Evolutionary conservation across 2,329 filamentous ascomycete species (phyloP), one percentile per base, ranked within the genome.

Genomic region (Nemania diffusa): DNA sequence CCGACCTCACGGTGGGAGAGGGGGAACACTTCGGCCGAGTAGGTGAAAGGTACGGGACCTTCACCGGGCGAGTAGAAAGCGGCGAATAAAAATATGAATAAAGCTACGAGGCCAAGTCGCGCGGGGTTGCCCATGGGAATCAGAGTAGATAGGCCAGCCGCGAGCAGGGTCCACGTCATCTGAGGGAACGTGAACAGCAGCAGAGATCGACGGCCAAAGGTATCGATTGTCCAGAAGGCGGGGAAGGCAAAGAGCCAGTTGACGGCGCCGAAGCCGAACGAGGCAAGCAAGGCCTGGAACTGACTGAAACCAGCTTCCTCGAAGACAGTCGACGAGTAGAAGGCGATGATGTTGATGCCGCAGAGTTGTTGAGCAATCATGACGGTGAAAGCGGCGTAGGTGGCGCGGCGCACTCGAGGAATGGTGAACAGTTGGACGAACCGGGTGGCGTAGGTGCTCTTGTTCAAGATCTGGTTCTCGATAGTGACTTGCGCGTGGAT

Each of bases 291-390:
- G 2, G 91, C 88, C 37, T 85, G 79, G 53, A 85, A 85, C 1
- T 83, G 78, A 48, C 67, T 78, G 40, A 88, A 87, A 4, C 89
- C 89, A 1, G 90, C 85, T 0, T 90, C 77, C 34, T 78, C 73
- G 73, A 90, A 90, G 17, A 90, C 82, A 5, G 88, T 90, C 0
- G 88, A 89, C 0, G 88, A 91, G 78, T 94, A 93, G 78, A 93
- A 93, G 0, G 91, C 89, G 62, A 93, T 91, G 64, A 93, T 91
- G 75, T 92, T 92, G 78, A 91, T 85, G 58, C 79, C 87, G 72
- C 89, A 91, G 85, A 91, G 89, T 77, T 92, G 89, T 78, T 92
- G 90, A 0, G 88, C 89, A 73, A 92, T 89, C 93, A 97, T 97
- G 71, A 95, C 92, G 1, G 89, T 88, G 70, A 90, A 92, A 0